A percentile compares a stretch with the other conserved stretches of the same genome.
phyloP scores from a whole-genome alignment of 2,329 filamentous ascomycete species.

The Ascosphaera aggregata region DNA sequence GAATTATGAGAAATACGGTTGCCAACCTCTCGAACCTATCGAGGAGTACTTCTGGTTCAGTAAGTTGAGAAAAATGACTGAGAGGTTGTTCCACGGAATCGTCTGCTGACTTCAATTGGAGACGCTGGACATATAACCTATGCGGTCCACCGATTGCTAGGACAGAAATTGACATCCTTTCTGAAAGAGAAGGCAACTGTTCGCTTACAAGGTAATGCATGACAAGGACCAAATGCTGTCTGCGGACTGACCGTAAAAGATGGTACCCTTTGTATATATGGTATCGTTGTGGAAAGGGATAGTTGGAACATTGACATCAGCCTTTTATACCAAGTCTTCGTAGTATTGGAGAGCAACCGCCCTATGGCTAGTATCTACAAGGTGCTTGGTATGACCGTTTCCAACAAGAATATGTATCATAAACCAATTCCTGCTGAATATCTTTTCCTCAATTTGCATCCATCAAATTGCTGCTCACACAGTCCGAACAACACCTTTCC shows the following conservation, averaged over 20 bases:
- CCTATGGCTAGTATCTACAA: too few relatives aligned
- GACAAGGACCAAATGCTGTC: not conserved
- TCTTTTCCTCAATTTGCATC: too few relatives aligned
- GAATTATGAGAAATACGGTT: conserved; percentile 1
- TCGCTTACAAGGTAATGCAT: too few relatives aligned
- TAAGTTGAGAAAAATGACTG: not conserved
- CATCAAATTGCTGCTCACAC: not conserved
- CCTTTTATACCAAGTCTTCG: too few relatives aligned
- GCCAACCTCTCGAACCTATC: not conserved
- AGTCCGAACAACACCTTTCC: not conserved
- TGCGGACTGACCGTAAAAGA: not conserved
- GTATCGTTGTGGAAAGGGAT: too few relatives aligned
- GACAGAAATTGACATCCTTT: not conserved
- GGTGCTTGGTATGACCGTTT: too few relatives aligned
- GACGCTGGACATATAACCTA: not conserved
- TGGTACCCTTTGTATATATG: not conserved
- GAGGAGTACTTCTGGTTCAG: conserved; percentile 1
- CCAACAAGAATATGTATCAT: too few relatives aligned
- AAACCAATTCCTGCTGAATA: too few relatives aligned
- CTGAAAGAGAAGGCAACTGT: not conserved
- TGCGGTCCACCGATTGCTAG: not conserved
- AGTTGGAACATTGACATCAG: too few relatives aligned
- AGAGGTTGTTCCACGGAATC: not conserved
- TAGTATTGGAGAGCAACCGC: too few relatives aligned
- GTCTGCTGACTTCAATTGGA: not conserved